phyloP scores from a whole-genome alignment of 192 early-diverging fungal species.

The Irineochytrium annulatum region DNA sequence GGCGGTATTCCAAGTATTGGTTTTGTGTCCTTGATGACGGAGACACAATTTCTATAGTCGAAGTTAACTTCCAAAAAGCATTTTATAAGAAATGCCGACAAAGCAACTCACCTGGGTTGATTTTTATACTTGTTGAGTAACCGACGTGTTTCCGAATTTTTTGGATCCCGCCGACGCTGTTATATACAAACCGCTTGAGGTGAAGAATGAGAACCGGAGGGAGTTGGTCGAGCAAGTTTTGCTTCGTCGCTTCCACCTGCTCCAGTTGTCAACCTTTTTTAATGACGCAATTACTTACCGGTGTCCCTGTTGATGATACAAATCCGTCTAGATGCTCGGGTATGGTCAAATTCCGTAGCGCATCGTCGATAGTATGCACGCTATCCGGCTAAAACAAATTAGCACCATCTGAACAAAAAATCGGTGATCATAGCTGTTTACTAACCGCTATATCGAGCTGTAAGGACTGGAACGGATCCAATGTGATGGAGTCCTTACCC shows the following conservation, averaged over 20 bases:
- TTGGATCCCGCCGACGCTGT: conserved; percentile 66
- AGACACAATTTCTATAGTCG: conserved; percentile 44
- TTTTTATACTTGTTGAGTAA: conserved; percentile 62
- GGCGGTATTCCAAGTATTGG: conserved; percentile 53
- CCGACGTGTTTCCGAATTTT: conserved; percentile 84
- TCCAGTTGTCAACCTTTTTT: background rate
- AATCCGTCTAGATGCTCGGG: conserved; percentile 85
- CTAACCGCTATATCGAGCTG: conserved; percentile 80
- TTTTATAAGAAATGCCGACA: background rate
- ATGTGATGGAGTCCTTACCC: conserved; percentile 71
- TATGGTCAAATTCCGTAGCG: conserved; percentile 69
- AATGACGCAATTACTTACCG: conserved; percentile 17
- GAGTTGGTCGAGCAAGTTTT: conserved; percentile 71
- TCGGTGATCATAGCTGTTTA: too few relatives aligned
- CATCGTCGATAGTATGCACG: conserved; percentile 80
- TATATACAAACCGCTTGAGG: conserved; percentile 87
- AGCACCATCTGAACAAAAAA: conserved; percentile 4
- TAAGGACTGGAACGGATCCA: conserved; percentile 85
- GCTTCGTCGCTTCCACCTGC: conserved; percentile 71
- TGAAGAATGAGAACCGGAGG: conserved; percentile 92
- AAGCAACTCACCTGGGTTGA: conserved; percentile 51
- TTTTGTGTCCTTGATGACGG: conserved; percentile 21
- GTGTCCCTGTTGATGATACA: conserved; percentile 24
- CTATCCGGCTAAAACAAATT: conserved; percentile 40
- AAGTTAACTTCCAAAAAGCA: background rate